Evolutionary conservation across 2,329 filamentous ascomycete genomes (phyloP).

Genomic region (Neonectria hederae): DNA sequence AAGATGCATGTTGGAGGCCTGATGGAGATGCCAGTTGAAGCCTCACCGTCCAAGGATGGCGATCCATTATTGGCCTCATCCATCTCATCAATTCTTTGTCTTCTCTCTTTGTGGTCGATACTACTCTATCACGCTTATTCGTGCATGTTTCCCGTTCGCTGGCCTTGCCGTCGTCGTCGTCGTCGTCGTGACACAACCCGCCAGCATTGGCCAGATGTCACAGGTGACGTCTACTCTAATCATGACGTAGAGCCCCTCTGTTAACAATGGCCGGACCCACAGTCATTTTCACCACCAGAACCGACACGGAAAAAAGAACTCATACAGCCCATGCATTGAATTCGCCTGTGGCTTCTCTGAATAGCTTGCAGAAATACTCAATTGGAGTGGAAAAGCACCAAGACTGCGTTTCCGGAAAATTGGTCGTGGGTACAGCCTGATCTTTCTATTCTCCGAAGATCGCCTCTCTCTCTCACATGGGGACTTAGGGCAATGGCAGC

Average conservation of each 20-base stretch:
- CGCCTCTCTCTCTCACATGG: neutral
- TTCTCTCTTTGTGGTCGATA: neutral
- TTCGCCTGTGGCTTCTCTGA: neutral
- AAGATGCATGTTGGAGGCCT: slow-evolving; percentile 20
- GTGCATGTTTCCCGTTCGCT: slow-evolving; percentile 20
- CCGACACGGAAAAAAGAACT: neutral
- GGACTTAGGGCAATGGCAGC: slow-evolving; percentile 9
- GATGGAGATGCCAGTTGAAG: slow-evolving; percentile 22
- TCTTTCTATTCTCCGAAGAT: slow-evolving; percentile 4
- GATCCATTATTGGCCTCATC: slow-evolving; percentile 19
- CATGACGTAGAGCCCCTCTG: slow-evolving; percentile 35
- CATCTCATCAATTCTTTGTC: slow-evolving; percentile 26
- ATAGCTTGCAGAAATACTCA: neutral
- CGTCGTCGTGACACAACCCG: slow-evolving; percentile 25
- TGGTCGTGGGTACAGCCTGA: neutral
- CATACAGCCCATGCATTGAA: neutral
- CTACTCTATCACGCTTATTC: neutral
- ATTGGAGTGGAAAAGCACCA: neutral
- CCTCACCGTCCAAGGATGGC: neutral
- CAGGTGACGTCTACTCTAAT: slow-evolving; percentile 38
- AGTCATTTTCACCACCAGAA: slow-evolving; percentile 23
- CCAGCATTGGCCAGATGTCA: slow-evolving; percentile 21
- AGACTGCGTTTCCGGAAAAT: neutral
- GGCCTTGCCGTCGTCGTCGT: slow-evolving; percentile 15
- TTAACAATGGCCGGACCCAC: slow-evolving; percentile 37